Percentiles rank a stretch among this genome's conserved stretches.
Evolutionary conservation across 768 basidiomycete species (phyloP).

Genomic region (Austroboletus eburneus): DNA sequence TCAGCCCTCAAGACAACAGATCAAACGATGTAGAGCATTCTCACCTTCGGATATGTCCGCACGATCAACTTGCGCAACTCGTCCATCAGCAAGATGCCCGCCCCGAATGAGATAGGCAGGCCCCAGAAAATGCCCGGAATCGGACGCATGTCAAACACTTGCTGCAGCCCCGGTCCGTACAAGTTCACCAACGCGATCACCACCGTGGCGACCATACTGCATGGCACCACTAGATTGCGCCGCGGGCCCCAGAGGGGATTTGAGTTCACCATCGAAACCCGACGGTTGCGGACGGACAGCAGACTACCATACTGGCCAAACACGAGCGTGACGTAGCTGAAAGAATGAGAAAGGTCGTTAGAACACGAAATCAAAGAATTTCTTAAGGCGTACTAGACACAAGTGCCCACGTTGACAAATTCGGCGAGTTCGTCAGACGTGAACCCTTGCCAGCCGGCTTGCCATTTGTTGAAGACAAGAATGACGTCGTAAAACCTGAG

Average conservation of each 20-base stretch:
- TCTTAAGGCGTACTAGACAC: slow-evolving; percentile 35
- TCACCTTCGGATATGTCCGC: slow-evolving; percentile 41
- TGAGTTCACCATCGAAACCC: slow-evolving; percentile 24
- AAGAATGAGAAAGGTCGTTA: neutral
- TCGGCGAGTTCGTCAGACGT: slow-evolving; percentile 27
- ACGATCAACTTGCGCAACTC: slow-evolving; percentile 44
- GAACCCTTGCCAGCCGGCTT: slow-evolving; percentile 34
- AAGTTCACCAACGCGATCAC: slow-evolving; percentile 32
- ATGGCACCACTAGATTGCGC: slow-evolving; percentile 31
- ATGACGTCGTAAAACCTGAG: slow-evolving; percentile 35
- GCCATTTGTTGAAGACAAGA: slow-evolving; percentile 37
- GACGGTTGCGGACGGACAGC: slow-evolving; percentile 27
- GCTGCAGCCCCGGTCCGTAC: slow-evolving; percentile 32
- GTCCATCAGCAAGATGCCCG: slow-evolving; percentile 41
- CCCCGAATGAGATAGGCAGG: slow-evolving; percentile 38
- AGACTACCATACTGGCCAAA: slow-evolving; percentile 24
- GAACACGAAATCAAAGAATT: neutral
- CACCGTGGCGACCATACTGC: slow-evolving; percentile 32
- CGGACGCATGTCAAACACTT: slow-evolving; percentile 33
- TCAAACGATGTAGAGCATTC: no score
- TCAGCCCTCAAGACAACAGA: no score
- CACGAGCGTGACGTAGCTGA: slow-evolving; percentile 37
- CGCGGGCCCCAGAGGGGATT: slow-evolving; percentile 37
- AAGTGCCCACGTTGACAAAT: slow-evolving; percentile 39
- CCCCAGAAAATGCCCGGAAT: slow-evolving; percentile 45